Evolutionary conservation across 176 grass and related monocot species (phyloP).

Genomic region (Oryza meridionalis): DNA sequence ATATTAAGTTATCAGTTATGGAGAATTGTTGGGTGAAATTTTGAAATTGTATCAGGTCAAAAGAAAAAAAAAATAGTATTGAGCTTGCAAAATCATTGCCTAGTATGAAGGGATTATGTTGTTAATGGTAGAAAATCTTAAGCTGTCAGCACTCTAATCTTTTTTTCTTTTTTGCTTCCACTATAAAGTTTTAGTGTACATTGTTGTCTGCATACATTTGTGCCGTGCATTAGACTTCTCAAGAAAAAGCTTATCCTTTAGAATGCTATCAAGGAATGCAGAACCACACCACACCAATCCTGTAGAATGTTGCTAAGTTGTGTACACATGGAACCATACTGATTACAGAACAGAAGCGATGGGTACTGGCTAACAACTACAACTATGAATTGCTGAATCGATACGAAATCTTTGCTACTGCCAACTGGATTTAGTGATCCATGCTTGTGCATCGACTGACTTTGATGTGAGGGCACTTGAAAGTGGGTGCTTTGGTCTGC

Average conservation of each 20-base stretch:
- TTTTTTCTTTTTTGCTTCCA: not conserved
- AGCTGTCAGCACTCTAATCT: not conserved
- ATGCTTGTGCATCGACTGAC: conserved; percentile 29
- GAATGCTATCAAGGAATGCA: not conserved
- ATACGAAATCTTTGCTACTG: conserved; percentile 21
- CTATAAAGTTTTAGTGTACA: not conserved
- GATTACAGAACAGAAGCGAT: conserved; percentile 17
- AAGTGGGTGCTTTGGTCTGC: conserved; percentile 21
- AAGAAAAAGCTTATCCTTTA: conserved; percentile 5
- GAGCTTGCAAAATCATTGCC: not conserved
- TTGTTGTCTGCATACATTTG: not conserved
- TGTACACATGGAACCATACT: conserved; percentile 1
- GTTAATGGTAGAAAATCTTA: not conserved
- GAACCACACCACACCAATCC: conserved; percentile 16
- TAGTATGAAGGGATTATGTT: not conserved
- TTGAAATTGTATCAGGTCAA: not conserved
- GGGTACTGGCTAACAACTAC: conserved; percentile 41
- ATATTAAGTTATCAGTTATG: not conserved
- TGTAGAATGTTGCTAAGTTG: conserved; percentile 11
- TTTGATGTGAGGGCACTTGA: conserved; percentile 31
- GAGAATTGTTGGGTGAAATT: not conserved
- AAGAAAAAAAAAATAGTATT: not conserved
- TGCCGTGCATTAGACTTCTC: not conserved
- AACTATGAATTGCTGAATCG: conserved; percentile 36
- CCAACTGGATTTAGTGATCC: conserved; percentile 31